phyloP scores from a whole-genome alignment of 2,329 filamentous ascomycete genomes.

The Fragosphaeria purpurea region DNA sequence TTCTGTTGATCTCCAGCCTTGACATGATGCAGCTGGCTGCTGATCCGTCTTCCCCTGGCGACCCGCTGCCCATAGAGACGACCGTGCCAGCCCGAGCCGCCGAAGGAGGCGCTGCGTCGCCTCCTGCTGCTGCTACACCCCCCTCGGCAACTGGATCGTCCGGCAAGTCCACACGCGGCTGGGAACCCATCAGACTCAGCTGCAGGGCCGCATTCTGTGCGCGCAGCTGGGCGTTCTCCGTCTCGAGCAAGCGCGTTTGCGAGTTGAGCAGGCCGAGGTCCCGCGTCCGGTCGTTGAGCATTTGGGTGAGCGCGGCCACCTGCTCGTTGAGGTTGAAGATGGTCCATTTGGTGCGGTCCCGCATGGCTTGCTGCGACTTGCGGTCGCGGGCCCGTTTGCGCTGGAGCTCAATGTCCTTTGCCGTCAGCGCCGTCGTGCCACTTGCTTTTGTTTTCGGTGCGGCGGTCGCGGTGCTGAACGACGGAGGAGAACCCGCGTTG shows the following conservation, averaged over 20 bases:
- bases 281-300: constrained; percentile 16
- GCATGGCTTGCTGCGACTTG: constrained; percentile 24
- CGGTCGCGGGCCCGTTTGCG: constrained; percentile 23
- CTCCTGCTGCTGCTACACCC: background rate
- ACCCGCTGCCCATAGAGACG: background rate
- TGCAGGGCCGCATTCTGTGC: constrained; percentile 21
- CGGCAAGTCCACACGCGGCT: background rate
- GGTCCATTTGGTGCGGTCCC: constrained; percentile 22
- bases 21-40: background rate
- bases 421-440: background rate
- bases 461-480: too few species aligned
- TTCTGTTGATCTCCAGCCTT: constrained; percentile 1
- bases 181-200: constrained; percentile 18
- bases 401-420: constrained; percentile 17
- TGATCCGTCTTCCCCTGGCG: background rate
- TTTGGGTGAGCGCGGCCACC: constrained; percentile 17
- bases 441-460: too few species aligned
- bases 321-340: constrained; percentile 21
- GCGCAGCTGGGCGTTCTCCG: constrained; percentile 20
- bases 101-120: background rate
- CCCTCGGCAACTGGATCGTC: background rate
- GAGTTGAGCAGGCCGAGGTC: constrained; percentile 13
- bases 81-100: background rate
- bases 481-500: background rate
- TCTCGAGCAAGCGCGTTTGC: constrained; percentile 16